Evolutionary conservation across 352 stramenopile species (phyloP), one percentile per base, ranked within the genome.

Genomic region (Phytophthora cryptogea): DNA sequence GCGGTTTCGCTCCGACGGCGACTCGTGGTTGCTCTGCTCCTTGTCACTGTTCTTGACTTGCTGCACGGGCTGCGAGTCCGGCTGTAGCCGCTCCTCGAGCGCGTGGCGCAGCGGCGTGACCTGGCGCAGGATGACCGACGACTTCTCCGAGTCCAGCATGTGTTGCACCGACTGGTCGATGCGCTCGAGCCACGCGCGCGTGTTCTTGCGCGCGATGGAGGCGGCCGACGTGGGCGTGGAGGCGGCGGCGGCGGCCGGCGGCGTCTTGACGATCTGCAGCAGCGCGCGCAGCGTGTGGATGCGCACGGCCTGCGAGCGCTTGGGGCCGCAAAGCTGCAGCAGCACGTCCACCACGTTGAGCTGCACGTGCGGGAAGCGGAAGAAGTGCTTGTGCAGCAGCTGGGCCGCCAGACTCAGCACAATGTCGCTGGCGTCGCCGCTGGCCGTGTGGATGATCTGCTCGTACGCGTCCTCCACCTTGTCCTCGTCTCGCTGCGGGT

Each of bases 261-360:
- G 56, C 8, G 66, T 74, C 62, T 88, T 89, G n/a, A 79, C 73
- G 41, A 94, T 85, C 63, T 86, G 70, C 49, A 88, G 51, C 37
- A 94, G 68, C 36, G 81, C 80, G 39, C 80, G 80, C 53, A 92
- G 65, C 51, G 79, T 83, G 72, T 92, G 78, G 66, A 94, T 90
- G 35, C 83, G 83, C 57, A 91, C 80, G 10, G 81, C 68, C 37
- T 86, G 72, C 26, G 83, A 68, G 13, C 72, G 79, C 45, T 65
- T 50, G 4, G 63, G 37, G 0, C 53, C 54, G 39, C 67, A 87
- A 3, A 92, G 73, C 39, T 65, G 66, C 5, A 92, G 64, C 50
- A 91, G 44, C 39, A 82, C 74, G 51, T 85, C 69, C 30, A 92
- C 68, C 11, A 94, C 80, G 56, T 92, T 91, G 50, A 83, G 39